Evolutionary conservation across 805 yeast genomes (phyloP).

Genomic region (Candida michaelii): DNA sequence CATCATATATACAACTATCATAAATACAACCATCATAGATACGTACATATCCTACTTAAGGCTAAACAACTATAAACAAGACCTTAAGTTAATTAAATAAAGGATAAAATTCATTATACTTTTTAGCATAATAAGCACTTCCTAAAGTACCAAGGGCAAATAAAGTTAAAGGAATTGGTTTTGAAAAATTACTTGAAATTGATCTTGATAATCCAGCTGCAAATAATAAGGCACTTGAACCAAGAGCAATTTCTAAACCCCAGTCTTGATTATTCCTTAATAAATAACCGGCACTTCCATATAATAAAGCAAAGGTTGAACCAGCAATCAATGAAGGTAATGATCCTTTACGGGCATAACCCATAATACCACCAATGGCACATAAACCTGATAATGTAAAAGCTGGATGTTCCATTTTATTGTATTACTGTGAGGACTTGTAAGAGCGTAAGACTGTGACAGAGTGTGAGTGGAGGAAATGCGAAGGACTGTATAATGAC

Average conservation of each 20-base stretch:
- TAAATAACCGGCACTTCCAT: conserved; percentile 74
- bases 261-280: conserved; percentile 69
- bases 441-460: no score
- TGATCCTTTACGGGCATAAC: conserved; percentile 66
- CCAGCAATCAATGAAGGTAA: conserved; percentile 84
- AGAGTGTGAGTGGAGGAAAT: no score
- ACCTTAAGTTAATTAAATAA: conserved; percentile 12
- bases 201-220: conserved; percentile 77
- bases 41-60: no score
- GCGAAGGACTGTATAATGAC: no score
- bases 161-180: conserved; percentile 74
- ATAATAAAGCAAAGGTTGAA: conserved; percentile 53
- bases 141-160: conserved; percentile 63
- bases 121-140: conserved; percentile 67
- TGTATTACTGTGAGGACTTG: no score
- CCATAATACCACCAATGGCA: conserved; percentile 69
- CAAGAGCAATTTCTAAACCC: conserved; percentile 80
- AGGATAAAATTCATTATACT: conserved; percentile 71
- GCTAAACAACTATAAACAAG: conserved; percentile 3
- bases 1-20: no score
- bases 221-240: conserved; percentile 63
- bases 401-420: conserved; percentile 81
- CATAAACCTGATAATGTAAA: conserved; percentile 68
- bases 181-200: conserved; percentile 53
- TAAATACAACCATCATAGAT: no score